These are phyloP conservation scores for Recurvomyces mirabilis DNA, from an alignment of 495 filamentous ascomycete species.

Conservation along the genomic window DNA sequence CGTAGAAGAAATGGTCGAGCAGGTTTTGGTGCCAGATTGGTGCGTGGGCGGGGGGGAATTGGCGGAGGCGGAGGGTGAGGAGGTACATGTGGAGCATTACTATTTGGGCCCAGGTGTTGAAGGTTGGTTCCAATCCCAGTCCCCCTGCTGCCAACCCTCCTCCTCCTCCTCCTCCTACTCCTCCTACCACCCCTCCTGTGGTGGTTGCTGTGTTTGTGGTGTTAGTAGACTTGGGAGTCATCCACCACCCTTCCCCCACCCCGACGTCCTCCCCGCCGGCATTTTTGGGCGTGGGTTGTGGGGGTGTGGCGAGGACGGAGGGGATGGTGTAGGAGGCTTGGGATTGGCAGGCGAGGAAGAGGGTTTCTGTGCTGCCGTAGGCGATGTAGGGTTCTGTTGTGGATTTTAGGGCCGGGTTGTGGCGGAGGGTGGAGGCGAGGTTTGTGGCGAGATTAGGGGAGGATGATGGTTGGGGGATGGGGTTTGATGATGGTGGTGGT, in stretches of 20 bases:
- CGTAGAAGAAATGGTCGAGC: slow-evolving; percentile 87
- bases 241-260: slow-evolving; percentile 68
- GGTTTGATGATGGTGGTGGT: slow-evolving; percentile 1
- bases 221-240: slow-evolving; percentile 40
- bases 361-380: slow-evolving; percentile 62
- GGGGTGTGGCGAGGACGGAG: slow-evolving; percentile 21
- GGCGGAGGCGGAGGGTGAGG: slow-evolving; percentile 72
- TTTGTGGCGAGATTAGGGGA: neutral
- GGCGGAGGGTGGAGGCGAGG: slow-evolving; percentile 14
- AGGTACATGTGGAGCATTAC: slow-evolving; percentile 95
- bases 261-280: slow-evolving; percentile 69
- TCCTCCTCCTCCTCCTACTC: no score
- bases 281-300: slow-evolving; percentile 45
- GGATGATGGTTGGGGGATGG: neutral
- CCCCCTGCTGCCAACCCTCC: slow-evolving; percentile 15
- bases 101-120: slow-evolving; percentile 90
- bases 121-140: slow-evolving; percentile 64
- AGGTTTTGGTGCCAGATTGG: slow-evolving; percentile 61
- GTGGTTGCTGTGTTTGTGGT: no score
- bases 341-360: slow-evolving; percentile 64
- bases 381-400: slow-evolving; percentile 46
- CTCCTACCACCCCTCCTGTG: no score
- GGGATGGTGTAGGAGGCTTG: slow-evolving; percentile 60
- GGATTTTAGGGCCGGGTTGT: slow-evolving; percentile 3
- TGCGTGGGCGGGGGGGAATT: slow-evolving; percentile 50